Evolutionary conservation across 192 early-diverging fungal species (phyloP).

Genomic region (Dissophora ornata): DNA sequence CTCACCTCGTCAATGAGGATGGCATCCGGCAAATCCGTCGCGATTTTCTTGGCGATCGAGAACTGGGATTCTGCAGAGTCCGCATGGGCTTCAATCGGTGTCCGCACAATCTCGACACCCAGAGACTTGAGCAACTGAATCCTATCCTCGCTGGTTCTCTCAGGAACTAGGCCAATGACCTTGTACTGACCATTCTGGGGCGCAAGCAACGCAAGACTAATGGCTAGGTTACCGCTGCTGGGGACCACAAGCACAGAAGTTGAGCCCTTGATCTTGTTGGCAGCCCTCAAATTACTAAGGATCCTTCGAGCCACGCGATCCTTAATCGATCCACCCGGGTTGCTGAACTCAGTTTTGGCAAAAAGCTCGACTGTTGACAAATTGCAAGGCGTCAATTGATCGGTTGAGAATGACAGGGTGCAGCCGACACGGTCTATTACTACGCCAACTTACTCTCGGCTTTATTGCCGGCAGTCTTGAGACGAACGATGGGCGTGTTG

Average conservation of each 20-base stretch:
- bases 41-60: slow-evolving; percentile 69
- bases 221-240: slow-evolving; percentile 75
- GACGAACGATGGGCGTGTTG: slow-evolving; percentile 69
- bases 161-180: slow-evolving; percentile 71
- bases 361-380: slow-evolving; percentile 61
- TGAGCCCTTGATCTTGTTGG: slow-evolving; percentile 42
- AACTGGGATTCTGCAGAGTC: slow-evolving; percentile 73
- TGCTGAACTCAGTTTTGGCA: slow-evolving; percentile 82
- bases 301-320: slow-evolving; percentile 76
- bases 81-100: slow-evolving; percentile 72
- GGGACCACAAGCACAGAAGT: slow-evolving; percentile 70
- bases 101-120: slow-evolving; percentile 77
- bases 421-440: too few species aligned
- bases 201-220: slow-evolving; percentile 71
- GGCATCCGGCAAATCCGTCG: slow-evolving; percentile 58
- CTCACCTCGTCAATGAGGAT: slow-evolving; percentile 74
- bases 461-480: slow-evolving; percentile 38
- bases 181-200: slow-evolving; percentile 56
- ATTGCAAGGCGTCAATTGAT: not conserved
- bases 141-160: slow-evolving; percentile 78
- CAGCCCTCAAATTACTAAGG: slow-evolving; percentile 47
- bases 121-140: slow-evolving; percentile 73
- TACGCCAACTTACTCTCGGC: slow-evolving; percentile 24
- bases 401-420: too few species aligned
- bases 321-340: slow-evolving; percentile 76